Conservation (phyloP, 2,329 filamentous ascomycete genomes). For the Botryotinia convoluta region DNA sequence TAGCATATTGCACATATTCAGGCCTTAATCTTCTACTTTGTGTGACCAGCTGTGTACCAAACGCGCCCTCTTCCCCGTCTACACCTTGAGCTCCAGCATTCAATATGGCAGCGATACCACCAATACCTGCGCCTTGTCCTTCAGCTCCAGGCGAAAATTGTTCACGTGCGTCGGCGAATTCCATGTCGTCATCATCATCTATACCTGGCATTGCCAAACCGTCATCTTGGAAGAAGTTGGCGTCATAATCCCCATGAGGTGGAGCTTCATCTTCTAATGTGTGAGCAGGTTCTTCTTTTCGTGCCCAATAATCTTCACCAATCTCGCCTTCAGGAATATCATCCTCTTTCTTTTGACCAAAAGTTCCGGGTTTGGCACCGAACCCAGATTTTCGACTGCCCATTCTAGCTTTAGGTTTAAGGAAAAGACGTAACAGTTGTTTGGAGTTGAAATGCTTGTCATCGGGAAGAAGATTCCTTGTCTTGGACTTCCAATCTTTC, state of each 20-base stretch:
- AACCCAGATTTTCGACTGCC: slow-evolving; percentile 60
- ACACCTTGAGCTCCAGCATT: slow-evolving; percentile 47
- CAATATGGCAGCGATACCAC: slow-evolving; percentile 50
- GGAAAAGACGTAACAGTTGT: slow-evolving; percentile 82
- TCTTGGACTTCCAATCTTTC: slow-evolving; percentile 94
- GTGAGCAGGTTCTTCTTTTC: slow-evolving; percentile 52
- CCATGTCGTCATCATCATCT: slow-evolving; percentile 62
- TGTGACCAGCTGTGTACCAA: slow-evolving; percentile 67
- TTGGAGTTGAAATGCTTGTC: slow-evolving; percentile 98
- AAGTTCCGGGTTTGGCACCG: slow-evolving; percentile 44
- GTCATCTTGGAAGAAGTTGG: slow-evolving; percentile 95
- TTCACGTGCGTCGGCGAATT: slow-evolving; percentile 79
- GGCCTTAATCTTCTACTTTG: slow-evolving; percentile 61
- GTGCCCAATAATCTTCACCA: slow-evolving; percentile 95
- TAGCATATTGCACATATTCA: slow-evolving; percentile 69
- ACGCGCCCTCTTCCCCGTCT: slow-evolving; percentile 43
- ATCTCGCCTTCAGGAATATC: slow-evolving; percentile 71
- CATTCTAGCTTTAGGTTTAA: slow-evolving; percentile 89
- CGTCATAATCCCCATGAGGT: slow-evolving; percentile 81
- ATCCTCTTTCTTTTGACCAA: slow-evolving; percentile 49
- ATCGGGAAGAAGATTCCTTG: slow-evolving; percentile 87
- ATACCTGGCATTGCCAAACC: slow-evolving; percentile 64
- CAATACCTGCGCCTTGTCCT: slow-evolving; percentile 45
- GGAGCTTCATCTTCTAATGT: slow-evolving; percentile 55
- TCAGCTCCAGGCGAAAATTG: slow-evolving; percentile 67